Percentiles rank a stretch among this genome's conserved stretches.
Evolutionary conservation across 495 filamentous ascomycete genomes (phyloP).

Genomic region (Umbilicaria muhlenbergii): DNA sequence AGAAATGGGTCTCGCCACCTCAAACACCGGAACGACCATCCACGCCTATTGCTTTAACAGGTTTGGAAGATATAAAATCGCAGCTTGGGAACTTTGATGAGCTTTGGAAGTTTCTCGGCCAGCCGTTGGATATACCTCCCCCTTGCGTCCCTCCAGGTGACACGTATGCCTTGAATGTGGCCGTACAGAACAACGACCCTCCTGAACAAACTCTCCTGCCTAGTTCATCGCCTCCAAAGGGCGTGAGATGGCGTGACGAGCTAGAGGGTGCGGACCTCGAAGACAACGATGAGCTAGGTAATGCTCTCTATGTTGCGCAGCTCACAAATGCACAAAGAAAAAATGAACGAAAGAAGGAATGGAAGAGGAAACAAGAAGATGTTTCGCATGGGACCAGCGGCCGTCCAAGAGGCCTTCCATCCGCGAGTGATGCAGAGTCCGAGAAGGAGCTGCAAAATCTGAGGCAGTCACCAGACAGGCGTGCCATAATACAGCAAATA

Average conservation of each 20-base stretch:
- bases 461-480: conserved; percentile 3
- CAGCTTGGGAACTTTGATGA: conserved; percentile 28
- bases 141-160: conserved; percentile 6
- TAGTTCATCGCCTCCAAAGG: conserved; percentile 11
- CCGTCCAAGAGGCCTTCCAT: neutral
- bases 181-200: neutral
- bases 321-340: conserved; percentile 22
- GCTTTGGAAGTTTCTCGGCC: conserved; percentile 24
- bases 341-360: conserved; percentile 11
- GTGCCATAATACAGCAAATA: conserved; percentile 6
- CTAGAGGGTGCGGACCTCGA: conserved; percentile 14
- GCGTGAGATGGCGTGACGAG: conserved; percentile 22
- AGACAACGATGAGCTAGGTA: conserved; percentile 9
- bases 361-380: conserved; percentile 8
- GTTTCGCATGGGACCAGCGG: neutral
- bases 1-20: conserved; percentile 6
- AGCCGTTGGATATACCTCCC: conserved; percentile 11
- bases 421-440: conserved; percentile 15
- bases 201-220: neutral
- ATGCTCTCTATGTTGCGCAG: conserved; percentile 4
- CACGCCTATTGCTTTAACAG: neutral
- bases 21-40: neutral
- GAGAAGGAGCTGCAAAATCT: conserved; percentile 2
- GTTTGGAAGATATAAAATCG: neutral
- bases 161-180: neutral